These are phyloP conservation scores for Penicillium oxalicum DNA, from an alignment of 2,329 filamentous ascomycete genomes.

Conservation along the genomic window DNA sequence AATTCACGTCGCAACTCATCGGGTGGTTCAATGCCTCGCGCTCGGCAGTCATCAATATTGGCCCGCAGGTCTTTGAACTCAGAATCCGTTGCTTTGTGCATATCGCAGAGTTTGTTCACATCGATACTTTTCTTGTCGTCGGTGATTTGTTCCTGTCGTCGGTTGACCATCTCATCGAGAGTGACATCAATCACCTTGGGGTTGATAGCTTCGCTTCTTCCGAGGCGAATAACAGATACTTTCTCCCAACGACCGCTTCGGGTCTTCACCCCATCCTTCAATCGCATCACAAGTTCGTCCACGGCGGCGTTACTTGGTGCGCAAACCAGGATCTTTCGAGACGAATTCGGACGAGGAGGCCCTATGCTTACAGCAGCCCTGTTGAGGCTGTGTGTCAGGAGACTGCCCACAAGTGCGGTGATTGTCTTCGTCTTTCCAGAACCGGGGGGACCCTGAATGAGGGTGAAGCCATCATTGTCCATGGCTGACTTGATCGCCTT, in stretches of 20 bases:
- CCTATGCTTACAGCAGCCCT: slow-evolving; percentile 45
- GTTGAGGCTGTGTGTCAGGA: slow-evolving; percentile 59
- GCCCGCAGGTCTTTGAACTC: slow-evolving; percentile 66
- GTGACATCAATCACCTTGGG: slow-evolving; percentile 83
- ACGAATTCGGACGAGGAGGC: slow-evolving; percentile 20
- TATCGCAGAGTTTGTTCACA: slow-evolving; percentile 62
- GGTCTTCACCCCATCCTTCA: slow-evolving; percentile 81
- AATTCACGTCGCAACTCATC: slow-evolving; percentile 65
- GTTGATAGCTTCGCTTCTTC: slow-evolving; percentile 89
- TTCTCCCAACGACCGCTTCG: slow-evolving; percentile 65
- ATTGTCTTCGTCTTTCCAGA: slow-evolving; percentile 99
- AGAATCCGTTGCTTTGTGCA: slow-evolving; percentile 56
- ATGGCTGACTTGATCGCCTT: slow-evolving; percentile 85
- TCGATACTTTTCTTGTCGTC: slow-evolving; percentile 42
- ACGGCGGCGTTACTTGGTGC: slow-evolving; percentile 98
- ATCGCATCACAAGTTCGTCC: slow-evolving; percentile 86
- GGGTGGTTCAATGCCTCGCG: slow-evolving; percentile 41
- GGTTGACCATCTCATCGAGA: slow-evolving; percentile 82
- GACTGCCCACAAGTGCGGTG: slow-evolving; percentile 84
- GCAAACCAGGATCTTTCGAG: slow-evolving; percentile 89
- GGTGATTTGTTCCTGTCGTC: slow-evolving; percentile 51
- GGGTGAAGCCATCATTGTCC: slow-evolving; percentile 93
- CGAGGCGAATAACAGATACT: slow-evolving; percentile 82
- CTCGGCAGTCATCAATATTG: slow-evolving; percentile 62
- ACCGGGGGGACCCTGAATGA: slow-evolving; percentile 92